A percentile compares a stretch with the other conserved stretches of the same genome.
These are phyloP conservation scores for Neofusicoccum sp. DNA, from an alignment of 2,329 filamentous ascomycete species.

Conservation along the genomic window DNA sequence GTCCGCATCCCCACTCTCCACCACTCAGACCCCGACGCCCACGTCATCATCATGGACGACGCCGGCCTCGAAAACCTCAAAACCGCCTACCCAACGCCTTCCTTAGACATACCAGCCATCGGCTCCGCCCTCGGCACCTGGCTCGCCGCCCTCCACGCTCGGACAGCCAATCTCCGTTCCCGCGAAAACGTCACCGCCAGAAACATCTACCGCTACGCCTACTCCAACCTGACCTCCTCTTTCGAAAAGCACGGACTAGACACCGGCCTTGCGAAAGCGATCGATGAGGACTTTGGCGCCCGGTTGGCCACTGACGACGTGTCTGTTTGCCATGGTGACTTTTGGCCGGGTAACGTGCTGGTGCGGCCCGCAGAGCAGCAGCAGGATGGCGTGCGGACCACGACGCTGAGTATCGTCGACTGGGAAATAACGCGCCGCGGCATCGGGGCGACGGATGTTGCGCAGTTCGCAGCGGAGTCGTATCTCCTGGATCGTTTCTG, in stretches of 20 bases:
- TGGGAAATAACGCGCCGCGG: conserved; percentile 38
- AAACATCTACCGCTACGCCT: conserved; percentile 30
- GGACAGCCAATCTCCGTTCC: conserved; percentile 1
- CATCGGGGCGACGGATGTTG: conserved; percentile 36
- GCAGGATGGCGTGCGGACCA: neutral
- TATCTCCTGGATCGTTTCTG: conserved; percentile 36
- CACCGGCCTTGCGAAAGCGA: conserved; percentile 20
- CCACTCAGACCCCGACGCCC: conserved; percentile 27
- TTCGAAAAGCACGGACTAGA: conserved; percentile 28
- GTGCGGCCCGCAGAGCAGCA: conserved; percentile 17
- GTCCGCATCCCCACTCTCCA: conserved; percentile 11
- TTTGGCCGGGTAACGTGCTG: conserved; percentile 40
- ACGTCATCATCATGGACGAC: conserved; percentile 33
- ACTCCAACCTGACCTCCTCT: conserved; percentile 27
- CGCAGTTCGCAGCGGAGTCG: conserved; percentile 38
- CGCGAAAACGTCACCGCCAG: conserved; percentile 32
- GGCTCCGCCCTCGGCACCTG: conserved; percentile 31
- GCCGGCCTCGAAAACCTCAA: conserved; percentile 33
- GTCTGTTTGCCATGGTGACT: conserved; percentile 39
- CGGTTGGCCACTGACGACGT: conserved; percentile 30
- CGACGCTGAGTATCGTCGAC: conserved; percentile 33
- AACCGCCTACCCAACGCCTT: conserved; percentile 26
- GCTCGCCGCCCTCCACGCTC: conserved; percentile 32
- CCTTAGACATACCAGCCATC: conserved; percentile 24
- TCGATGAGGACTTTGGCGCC: conserved; percentile 31